These are phyloP conservation scores for Fusarium sp. DNA, from an alignment of 2,329 filamentous ascomycete genomes.

Conservation along the genomic window DNA sequence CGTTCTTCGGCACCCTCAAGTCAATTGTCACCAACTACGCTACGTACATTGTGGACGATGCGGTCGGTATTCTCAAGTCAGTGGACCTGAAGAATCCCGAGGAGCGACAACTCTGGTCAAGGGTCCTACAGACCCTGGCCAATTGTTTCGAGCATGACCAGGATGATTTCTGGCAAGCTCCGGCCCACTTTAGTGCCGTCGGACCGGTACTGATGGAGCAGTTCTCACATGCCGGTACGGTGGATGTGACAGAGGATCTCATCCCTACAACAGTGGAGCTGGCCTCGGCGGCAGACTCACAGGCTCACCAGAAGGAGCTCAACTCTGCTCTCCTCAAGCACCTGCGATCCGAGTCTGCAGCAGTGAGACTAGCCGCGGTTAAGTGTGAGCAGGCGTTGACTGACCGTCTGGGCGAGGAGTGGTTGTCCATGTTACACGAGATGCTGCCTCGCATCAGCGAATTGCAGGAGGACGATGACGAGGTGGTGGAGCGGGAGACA, in stretches of 20 bases:
- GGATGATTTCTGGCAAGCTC: slow-evolving; percentile 95
- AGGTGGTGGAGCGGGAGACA: slow-evolving; percentile 90
- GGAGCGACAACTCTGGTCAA: slow-evolving; percentile 73
- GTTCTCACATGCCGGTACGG: slow-evolving; percentile 62
- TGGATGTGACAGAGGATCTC: slow-evolving; percentile 65
- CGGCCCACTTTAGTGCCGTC: slow-evolving; percentile 84
- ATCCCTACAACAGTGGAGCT: slow-evolving; percentile 84
- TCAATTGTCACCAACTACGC: slow-evolving; percentile 95
- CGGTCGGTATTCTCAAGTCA: slow-evolving; percentile 71
- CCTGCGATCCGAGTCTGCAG: slow-evolving; percentile 78
- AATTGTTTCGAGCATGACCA: slow-evolving; percentile 89
- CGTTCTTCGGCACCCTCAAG: slow-evolving; percentile 88
- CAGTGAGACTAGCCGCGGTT: slow-evolving; percentile 84
- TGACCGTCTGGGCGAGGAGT: slow-evolving; percentile 87
- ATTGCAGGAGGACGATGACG: slow-evolving; percentile 95
- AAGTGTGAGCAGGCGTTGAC: slow-evolving; percentile 85
- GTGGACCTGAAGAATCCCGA: slow-evolving; percentile 62
- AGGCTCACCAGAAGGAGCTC: slow-evolving; percentile 90
- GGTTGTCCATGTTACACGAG: slow-evolving; percentile 90
- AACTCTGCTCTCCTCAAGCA: slow-evolving; percentile 83
- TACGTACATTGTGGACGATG: slow-evolving; percentile 83
- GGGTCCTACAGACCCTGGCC: slow-evolving; percentile 77
- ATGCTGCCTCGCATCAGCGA: slow-evolving; percentile 98
- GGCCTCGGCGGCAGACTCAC: slow-evolving; percentile 82
- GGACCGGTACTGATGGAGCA: slow-evolving; percentile 77